phyloP scores from a whole-genome alignment of 805 yeast genomes.

The Yarrowia sp. region DNA sequence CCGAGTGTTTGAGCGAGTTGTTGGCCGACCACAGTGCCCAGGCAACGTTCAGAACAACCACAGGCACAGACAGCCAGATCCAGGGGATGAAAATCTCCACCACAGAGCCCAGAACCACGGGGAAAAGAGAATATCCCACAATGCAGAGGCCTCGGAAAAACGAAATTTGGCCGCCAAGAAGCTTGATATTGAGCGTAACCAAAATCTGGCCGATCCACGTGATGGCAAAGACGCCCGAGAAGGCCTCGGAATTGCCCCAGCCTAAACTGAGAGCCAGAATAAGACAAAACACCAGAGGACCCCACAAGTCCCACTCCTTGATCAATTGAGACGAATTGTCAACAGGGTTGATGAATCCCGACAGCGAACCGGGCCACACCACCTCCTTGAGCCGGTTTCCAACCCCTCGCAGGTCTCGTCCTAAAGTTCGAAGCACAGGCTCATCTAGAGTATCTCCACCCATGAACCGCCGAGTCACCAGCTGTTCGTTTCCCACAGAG shows the following conservation, averaged over 20 bases:
- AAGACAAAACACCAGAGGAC: conserved; percentile 70
- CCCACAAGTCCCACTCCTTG: conserved; percentile 58
- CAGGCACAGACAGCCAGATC: conserved; percentile 55
- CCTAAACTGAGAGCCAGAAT: conserved; percentile 65
- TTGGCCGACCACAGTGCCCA: conserved; percentile 74
- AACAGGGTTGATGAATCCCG: conserved; percentile 43
- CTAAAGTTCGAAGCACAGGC: conserved; percentile 64
- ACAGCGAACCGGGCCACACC: conserved; percentile 51
- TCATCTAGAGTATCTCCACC: conserved; percentile 80
- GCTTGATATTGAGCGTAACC: conserved; percentile 69
- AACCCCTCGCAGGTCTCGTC: conserved; percentile 56
- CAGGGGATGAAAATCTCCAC: conserved; percentile 57
- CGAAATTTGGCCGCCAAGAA: conserved; percentile 66
- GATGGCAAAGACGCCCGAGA: conserved; percentile 68
- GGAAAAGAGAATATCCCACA: conserved; percentile 73
- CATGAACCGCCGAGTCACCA: conserved; percentile 58
- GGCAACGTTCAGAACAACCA: conserved; percentile 55
- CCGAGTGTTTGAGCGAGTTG: conserved; percentile 65
- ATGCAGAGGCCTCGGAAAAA: conserved; percentile 73
- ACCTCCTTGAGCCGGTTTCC: conserved; percentile 55
- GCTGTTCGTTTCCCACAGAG: conserved; percentile 47
- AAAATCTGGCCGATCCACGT: conserved; percentile 68
- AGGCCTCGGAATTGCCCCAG: conserved; percentile 45
- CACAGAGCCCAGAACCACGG: conserved; percentile 61
- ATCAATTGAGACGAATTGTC: conserved; percentile 20